Percentiles rank a stretch among this genome's conserved stretches.
Conservation (phyloP, 306 rosid genomes). For the Heteromeles arbutifolia region DNA sequence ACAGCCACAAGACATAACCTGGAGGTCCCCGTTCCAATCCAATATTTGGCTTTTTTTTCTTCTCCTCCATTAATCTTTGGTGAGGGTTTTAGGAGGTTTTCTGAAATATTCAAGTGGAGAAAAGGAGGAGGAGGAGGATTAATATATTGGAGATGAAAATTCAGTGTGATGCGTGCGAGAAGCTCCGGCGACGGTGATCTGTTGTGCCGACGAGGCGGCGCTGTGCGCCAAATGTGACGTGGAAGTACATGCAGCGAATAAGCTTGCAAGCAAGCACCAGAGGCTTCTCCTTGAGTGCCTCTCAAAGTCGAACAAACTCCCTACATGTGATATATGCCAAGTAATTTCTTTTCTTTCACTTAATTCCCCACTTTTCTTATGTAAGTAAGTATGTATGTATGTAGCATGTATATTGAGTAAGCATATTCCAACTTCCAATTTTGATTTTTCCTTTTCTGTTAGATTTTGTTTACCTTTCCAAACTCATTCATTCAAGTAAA, state of each 20-base stretch:
- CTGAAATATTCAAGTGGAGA: background rate
- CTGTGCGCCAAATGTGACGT: constrained; percentile 85
- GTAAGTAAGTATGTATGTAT: no score
- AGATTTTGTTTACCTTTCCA: background rate
- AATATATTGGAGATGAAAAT: constrained; percentile 49
- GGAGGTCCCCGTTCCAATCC: constrained; percentile 3
- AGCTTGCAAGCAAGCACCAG: constrained; percentile 96
- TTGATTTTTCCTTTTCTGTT: background rate
- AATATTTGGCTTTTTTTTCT: constrained; percentile 7
- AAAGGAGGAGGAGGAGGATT: background rate
- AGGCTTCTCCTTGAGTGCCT: constrained; percentile 79
- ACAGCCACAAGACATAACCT: constrained; percentile 29
- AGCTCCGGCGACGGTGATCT: constrained; percentile 83
- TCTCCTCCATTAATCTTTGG: constrained; percentile 14
- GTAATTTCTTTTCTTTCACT: constrained; percentile 27
- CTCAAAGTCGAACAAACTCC: constrained; percentile 60
- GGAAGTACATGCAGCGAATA: constrained; percentile 96
- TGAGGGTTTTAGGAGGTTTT: background rate
- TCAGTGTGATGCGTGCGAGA: constrained; percentile 98
- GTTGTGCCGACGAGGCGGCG: constrained; percentile 98
- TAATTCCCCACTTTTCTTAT: background rate
- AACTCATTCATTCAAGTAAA: background rate
- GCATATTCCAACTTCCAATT: background rate
- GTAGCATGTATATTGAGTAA: no score
- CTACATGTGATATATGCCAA: constrained; percentile 91